A percentile compares a stretch with the other conserved stretches of the same genome.
These are phyloP conservation scores for Leptographium flavum DNA, from an alignment of 2,329 filamentous ascomycete species.

Conservation along the genomic window DNA sequence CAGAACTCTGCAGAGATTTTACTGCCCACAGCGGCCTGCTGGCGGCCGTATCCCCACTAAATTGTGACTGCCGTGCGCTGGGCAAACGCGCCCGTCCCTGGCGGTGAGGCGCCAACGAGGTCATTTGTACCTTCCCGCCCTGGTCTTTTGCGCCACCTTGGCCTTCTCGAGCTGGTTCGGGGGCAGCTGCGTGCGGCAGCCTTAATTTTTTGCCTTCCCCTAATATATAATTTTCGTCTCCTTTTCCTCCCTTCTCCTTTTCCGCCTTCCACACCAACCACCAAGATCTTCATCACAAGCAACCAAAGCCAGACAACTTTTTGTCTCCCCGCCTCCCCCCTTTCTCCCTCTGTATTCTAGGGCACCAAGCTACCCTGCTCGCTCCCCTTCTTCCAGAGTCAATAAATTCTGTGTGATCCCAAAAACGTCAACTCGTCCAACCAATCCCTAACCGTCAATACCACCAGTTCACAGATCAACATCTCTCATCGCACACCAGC, in stretches of 20 bases:
- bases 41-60: neutral
- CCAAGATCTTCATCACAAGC: conserved; percentile 21
- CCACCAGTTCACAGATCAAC: conserved; percentile 13
- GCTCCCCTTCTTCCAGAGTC: conserved; percentile 58
- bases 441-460: conserved; percentile 2
- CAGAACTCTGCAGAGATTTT: neutral
- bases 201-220: conserved; percentile 9
- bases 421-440: conserved; percentile 22
- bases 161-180: conserved; percentile 13
- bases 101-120: neutral
- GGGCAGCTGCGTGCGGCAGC: conserved; percentile 2
- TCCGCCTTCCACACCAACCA: conserved; percentile 19
- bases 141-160: conserved; percentile 14
- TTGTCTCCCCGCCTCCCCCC: conserved; percentile 13
- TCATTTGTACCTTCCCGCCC: conserved; percentile 6
- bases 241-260: conserved; percentile 17
- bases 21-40: neutral
- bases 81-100: neutral
- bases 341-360: conserved; percentile 41
- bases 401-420: conserved; percentile 26
- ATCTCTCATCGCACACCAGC: conserved; percentile 22
- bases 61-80: neutral
- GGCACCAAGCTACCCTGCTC: conserved; percentile 80
- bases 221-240: conserved; percentile 22
- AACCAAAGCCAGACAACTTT: conserved; percentile 20